phyloP scores from a whole-genome alignment of 495 filamentous ascomycete species.

The Neurospora tetraspora region DNA sequence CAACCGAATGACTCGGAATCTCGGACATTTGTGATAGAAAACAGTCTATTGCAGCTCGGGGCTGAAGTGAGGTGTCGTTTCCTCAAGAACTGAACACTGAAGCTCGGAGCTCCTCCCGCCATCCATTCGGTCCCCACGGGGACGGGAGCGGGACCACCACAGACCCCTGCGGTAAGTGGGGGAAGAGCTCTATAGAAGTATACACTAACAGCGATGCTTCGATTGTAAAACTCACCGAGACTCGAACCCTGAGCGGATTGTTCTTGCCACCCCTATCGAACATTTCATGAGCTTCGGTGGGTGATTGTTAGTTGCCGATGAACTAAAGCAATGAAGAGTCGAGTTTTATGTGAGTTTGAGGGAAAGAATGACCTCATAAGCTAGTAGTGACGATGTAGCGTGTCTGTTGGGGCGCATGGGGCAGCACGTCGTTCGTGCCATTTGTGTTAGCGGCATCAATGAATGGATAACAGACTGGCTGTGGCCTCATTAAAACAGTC shows the following conservation, averaged over 20 bases:
- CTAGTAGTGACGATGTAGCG: not conserved
- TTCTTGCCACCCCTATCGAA: not conserved
- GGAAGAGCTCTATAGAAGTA: not conserved
- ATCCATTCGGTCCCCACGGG: not conserved
- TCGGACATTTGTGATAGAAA: not conserved
- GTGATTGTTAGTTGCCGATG: not conserved
- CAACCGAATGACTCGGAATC: not conserved
- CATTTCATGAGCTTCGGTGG: not conserved
- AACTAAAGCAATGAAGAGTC: not conserved
- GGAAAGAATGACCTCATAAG: not conserved
- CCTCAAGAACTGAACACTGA: not conserved
- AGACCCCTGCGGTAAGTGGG: not conserved
- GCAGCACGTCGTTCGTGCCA: not conserved
- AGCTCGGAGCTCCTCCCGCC: not conserved
- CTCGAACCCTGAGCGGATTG: not conserved
- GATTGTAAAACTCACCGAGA: not conserved
- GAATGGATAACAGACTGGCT: not conserved
- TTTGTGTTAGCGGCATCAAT: not conserved
- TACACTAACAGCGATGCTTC: not conserved
- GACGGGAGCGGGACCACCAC: not conserved
- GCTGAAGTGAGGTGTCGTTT: not conserved
- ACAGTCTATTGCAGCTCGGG: not conserved
- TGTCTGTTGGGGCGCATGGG: not conserved
- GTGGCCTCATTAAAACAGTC: not conserved
- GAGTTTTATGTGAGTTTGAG: not conserved